phyloP scores from a whole-genome alignment of 352 stramenopile species.

The Halophytophthora batemanensis region DNA sequence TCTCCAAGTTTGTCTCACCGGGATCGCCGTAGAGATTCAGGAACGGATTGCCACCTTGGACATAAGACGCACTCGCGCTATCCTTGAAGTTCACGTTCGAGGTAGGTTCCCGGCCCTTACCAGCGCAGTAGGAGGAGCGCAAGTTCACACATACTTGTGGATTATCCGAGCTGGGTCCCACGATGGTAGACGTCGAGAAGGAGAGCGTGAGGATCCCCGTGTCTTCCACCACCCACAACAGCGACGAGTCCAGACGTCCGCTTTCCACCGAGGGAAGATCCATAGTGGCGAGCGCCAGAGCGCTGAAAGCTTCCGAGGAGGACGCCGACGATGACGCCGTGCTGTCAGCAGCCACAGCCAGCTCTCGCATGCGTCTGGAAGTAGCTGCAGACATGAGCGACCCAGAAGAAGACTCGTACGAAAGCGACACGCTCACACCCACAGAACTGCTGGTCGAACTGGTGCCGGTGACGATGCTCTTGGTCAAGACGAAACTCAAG shows the following conservation, averaged over 20 bases:
- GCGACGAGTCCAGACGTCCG: constrained; percentile 59
- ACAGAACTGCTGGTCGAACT: constrained; percentile 26
- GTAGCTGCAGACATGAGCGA: constrained; percentile 30
- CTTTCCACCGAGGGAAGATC: constrained; percentile 34
- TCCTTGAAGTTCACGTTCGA: constrained; percentile 51
- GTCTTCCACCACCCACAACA: constrained; percentile 75
- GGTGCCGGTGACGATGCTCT: constrained; percentile 61
- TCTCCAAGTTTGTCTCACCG: constrained; percentile 43
- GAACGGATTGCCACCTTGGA: constrained; percentile 78
- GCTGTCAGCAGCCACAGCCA: constrained; percentile 32
- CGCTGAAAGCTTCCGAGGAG: constrained; percentile 29
- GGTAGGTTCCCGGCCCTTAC: constrained; percentile 39
- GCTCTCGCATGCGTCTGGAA: constrained; percentile 38
- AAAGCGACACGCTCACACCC: constrained; percentile 45
- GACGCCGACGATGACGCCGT: constrained; percentile 22
- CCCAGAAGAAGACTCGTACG: constrained; percentile 50
- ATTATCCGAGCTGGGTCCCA: constrained; percentile 54
- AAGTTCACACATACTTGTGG: constrained; percentile 74
- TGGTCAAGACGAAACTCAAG: constrained; percentile 51
- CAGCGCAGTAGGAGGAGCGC: constrained; percentile 42
- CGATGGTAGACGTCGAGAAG: constrained; percentile 72
- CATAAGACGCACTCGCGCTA: constrained; percentile 43
- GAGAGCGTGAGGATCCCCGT: constrained; percentile 65
- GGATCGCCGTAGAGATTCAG: constrained; percentile 61
- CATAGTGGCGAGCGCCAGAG: constrained; percentile 63